These are phyloP conservation scores for Hyphodiscus sp. DNA, from an alignment of 2,329 filamentous ascomycete species.

Conservation along the genomic window DNA sequence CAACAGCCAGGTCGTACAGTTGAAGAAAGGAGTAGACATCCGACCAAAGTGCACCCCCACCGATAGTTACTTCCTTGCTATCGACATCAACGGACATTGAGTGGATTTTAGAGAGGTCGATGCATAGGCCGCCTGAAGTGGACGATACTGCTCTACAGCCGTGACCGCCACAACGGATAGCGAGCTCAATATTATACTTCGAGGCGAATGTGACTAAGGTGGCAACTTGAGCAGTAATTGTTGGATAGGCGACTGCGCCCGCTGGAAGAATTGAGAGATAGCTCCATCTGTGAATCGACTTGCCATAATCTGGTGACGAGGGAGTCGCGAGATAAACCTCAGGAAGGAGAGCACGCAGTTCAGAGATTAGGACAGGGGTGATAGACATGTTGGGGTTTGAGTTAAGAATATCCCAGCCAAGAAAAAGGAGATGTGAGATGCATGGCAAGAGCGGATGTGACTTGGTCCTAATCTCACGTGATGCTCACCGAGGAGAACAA, in stretches of 20 bases:
- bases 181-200: background rate
- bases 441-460: no score
- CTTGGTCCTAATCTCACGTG: no score
- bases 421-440: no score
- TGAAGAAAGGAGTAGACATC: no score
- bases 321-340: background rate
- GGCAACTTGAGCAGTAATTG: background rate
- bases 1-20: no score
- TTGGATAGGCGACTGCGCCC: background rate
- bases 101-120: no score
- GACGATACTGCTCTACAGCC: background rate
- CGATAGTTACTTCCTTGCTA: no score
- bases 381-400: background rate
- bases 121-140: background rate
- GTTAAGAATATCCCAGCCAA: background rate
- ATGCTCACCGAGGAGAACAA: no score
- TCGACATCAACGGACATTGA: no score
- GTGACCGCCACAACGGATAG: background rate
- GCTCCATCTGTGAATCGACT: background rate
- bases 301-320: background rate
- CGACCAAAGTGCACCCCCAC: no score
- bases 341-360: background rate
- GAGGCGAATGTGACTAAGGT: background rate
- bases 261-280: background rate
- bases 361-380: background rate